phyloP scores from a whole-genome alignment of 2,329 filamentous ascomycete genomes.

The Aureobasidium leucospermi region DNA sequence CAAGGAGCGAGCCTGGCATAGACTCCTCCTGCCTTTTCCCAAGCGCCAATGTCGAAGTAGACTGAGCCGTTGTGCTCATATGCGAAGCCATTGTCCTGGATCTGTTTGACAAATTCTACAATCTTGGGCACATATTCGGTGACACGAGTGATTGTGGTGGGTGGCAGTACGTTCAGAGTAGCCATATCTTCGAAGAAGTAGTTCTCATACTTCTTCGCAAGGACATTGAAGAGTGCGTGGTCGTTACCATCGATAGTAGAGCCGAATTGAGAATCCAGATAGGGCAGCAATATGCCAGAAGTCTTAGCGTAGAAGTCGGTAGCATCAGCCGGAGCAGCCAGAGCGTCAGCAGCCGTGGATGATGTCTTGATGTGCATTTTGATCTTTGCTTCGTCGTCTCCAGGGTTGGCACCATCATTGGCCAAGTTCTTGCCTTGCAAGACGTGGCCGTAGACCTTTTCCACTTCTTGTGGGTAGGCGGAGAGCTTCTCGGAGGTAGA shows the following conservation, averaged over 20 bases:
- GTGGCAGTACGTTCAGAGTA: slow-evolving; percentile 73
- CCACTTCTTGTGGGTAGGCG: slow-evolving; percentile 40
- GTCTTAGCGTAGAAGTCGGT: slow-evolving; percentile 48
- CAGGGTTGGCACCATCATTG: slow-evolving; percentile 46
- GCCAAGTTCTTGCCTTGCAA: slow-evolving; percentile 49
- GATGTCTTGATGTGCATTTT: slow-evolving; percentile 78
- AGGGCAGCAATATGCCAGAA: slow-evolving; percentile 68
- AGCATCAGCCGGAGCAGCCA: slow-evolving; percentile 29
- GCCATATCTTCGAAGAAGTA: slow-evolving; percentile 85
- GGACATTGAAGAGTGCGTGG: slow-evolving; percentile 73
- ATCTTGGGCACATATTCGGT: slow-evolving; percentile 89
- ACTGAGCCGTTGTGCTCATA: slow-evolving; percentile 68
- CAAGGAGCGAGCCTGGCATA: slow-evolving; percentile 83
- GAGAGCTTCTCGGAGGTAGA: slow-evolving; percentile 35
- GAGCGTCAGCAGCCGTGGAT: slow-evolving; percentile 45
- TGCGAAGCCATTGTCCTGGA: slow-evolving; percentile 78
- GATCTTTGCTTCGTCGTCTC: slow-evolving; percentile 76
- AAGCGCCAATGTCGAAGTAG: slow-evolving; percentile 85
- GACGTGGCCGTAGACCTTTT: slow-evolving; percentile 47
- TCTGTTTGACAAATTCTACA: slow-evolving; percentile 72
- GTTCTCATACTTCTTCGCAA: slow-evolving; percentile 80
- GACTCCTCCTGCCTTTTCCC: slow-evolving; percentile 74
- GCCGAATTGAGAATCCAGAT: slow-evolving; percentile 61
- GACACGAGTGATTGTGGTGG: slow-evolving; percentile 79
- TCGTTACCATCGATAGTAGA: slow-evolving; percentile 52